These are phyloP conservation scores for Corymbia citriodora DNA, from an alignment of 441 rosid genomes.

Conservation along the genomic window DNA sequence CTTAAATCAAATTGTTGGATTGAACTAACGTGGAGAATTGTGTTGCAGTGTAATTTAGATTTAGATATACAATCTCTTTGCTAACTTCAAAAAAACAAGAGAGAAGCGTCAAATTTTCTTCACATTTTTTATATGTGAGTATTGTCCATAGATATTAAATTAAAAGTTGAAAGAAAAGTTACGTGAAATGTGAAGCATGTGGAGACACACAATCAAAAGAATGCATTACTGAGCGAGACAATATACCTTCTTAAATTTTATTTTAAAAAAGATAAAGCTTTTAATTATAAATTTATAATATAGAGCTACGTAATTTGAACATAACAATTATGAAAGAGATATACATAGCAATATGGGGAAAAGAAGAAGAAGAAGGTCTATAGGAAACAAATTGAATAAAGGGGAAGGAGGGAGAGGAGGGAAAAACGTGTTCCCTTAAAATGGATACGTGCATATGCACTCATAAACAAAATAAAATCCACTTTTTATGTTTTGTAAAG, in stretches of 20 bases:
- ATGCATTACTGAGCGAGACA: neutral
- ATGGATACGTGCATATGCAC: neutral
- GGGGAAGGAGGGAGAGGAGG: neutral
- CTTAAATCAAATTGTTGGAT: neutral
- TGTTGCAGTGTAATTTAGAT: neutral
- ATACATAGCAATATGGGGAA: neutral
- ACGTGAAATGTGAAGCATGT: neutral
- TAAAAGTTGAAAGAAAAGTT: neutral
- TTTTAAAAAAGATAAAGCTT: neutral
- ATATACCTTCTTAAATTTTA: neutral
- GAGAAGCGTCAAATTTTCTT: neutral
- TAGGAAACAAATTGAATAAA: neutral
- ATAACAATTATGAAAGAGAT: neutral
- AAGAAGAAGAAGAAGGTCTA: neutral
- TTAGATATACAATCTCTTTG: neutral
- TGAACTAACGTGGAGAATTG: neutral
- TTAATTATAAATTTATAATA: neutral
- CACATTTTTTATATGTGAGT: neutral
- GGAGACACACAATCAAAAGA: neutral
- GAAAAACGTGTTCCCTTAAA: neutral
- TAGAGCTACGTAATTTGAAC: neutral
- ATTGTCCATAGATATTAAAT: neutral
- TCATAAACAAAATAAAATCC: neutral
- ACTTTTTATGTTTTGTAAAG: neutral
- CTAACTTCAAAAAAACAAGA: neutral